Conservation (phyloP, 1,284 basidiomycete species). For the Melampsora americana region DNA sequence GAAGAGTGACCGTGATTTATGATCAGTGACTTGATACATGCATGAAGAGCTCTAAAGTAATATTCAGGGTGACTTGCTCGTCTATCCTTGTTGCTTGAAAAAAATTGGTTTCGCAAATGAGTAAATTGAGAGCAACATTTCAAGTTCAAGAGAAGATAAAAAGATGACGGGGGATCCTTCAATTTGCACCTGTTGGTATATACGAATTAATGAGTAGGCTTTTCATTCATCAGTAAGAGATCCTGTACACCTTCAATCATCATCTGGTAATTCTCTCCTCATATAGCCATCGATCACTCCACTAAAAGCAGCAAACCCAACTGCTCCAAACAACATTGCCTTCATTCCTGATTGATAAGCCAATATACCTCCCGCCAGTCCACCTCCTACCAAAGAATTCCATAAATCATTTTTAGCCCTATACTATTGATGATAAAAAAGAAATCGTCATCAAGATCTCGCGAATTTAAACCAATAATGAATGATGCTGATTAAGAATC, state of each 20-base stretch:
- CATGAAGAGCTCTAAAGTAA: too few species aligned
- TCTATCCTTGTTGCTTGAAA: too few species aligned
- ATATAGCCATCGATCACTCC: conserved; percentile 81
- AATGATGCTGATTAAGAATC: neutral
- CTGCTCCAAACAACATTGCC: conserved; percentile 73
- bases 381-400: conserved; percentile 63
- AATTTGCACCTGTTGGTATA: too few species aligned
- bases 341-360: conserved; percentile 73
- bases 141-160: too few species aligned
- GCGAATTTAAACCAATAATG: neutral
- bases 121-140: too few species aligned
- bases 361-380: conserved; percentile 68
- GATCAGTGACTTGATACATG: too few species aligned
- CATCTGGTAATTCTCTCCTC: conserved; percentile 72
- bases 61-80: too few species aligned
- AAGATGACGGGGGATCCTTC: too few species aligned
- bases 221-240: neutral
- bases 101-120: too few species aligned
- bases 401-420: conserved; percentile 91
- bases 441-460: neutral
- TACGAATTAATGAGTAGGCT: too few species aligned
- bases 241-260: conserved; percentile 42
- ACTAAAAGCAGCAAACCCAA: conserved; percentile 87
- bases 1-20: too few species aligned
- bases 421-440: conserved; percentile 62